phyloP scores from a whole-genome alignment of 2,329 filamentous ascomycete genomes.

The Epichloe baconii region DNA sequence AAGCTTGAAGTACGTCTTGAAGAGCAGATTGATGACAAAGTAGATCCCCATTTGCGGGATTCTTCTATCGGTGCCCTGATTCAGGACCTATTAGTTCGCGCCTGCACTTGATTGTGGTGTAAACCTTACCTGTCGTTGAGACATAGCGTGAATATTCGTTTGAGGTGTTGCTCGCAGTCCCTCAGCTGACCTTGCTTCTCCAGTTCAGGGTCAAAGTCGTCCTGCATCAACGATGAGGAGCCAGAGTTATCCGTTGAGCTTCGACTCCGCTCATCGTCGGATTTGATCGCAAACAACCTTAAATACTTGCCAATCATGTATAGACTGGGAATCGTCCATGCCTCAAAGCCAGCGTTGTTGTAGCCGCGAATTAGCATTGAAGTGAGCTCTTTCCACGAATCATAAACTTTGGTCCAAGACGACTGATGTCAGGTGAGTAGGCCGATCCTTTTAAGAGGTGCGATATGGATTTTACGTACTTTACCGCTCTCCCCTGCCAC shows the following conservation, averaged over 20 bases:
- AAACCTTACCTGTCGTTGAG: conserved; percentile 79
- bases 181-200: conserved; percentile 77
- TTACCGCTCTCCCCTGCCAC: conserved; percentile 36
- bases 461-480: conserved; percentile 14
- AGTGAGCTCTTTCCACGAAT: conserved; percentile 76
- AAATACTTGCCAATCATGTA: conserved; percentile 82
- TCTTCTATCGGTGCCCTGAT: conserved; percentile 66
- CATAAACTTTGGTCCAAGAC: conserved; percentile 76
- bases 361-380: conserved; percentile 71
- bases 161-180: conserved; percentile 81
- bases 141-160: conserved; percentile 83
- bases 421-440: conserved; percentile 21
- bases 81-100: background rate
- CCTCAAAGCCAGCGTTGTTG: conserved; percentile 59
- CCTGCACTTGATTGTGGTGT: background rate
- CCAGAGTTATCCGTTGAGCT: conserved; percentile 23
- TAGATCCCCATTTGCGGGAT: conserved; percentile 96
- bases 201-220: conserved; percentile 66
- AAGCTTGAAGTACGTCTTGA: conserved; percentile 97
- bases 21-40: conserved; percentile 83
- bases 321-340: conserved; percentile 86
- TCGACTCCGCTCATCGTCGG: conserved; percentile 54
- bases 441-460: background rate
- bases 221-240: conserved; percentile 44
- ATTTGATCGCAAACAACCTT: conserved; percentile 77